Base-by-base conservation (phyloP, 2,329 filamentous ascomycete genomes). In the Penicillium sp. region DNA sequence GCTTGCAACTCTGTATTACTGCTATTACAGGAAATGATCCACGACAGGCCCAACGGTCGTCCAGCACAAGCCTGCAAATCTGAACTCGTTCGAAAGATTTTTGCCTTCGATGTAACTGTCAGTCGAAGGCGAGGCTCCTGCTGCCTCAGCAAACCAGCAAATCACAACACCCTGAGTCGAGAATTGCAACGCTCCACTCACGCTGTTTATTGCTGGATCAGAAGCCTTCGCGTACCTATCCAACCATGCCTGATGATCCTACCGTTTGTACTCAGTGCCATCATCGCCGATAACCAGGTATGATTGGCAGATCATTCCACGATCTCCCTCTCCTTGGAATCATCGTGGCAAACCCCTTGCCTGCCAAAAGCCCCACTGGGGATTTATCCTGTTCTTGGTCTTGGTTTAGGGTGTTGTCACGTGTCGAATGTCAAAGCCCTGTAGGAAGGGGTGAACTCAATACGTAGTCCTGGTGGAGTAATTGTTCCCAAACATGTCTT, bases 241-340 rank as follows among this genome's bases (percentile, higher is more conserved):
- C 4, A 10, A 16, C 29, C 1, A 24, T 34, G 1, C 10, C 44
- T 24, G 13, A 22, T 39, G 16, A 31, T 39, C 47, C n/a, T 5
- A 50, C 35, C 31, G 11, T 34, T 5, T n/a, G 44, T 34, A 35
- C 31, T 35, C 22, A 13, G 6, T 14, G 26, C 18, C 16, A 18
- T 32, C 26, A 6, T 8, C 44, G 18, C 45, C 24, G 11, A 50
- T 31, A 22, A 16, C 32, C 29, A 48, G n/a, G 13, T 29, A n/a
- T 55, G 53, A 61, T 56, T 56, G 55, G 59, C 31, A 47, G 55
- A 59, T 63, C 62, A 64, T 64, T 63, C 61, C 57, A 59, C 60
- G 59, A 58, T 59, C 20, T 43, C 20, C 48, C 26, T 34, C 53
- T 42, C 45, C 46, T 52, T 35, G 16, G 6, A 43, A n/a, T 43